Evolutionary conservation across 2,329 filamentous ascomycete genomes (phyloP).

Genomic region (Arthrobotrys entomopaga): DNA sequence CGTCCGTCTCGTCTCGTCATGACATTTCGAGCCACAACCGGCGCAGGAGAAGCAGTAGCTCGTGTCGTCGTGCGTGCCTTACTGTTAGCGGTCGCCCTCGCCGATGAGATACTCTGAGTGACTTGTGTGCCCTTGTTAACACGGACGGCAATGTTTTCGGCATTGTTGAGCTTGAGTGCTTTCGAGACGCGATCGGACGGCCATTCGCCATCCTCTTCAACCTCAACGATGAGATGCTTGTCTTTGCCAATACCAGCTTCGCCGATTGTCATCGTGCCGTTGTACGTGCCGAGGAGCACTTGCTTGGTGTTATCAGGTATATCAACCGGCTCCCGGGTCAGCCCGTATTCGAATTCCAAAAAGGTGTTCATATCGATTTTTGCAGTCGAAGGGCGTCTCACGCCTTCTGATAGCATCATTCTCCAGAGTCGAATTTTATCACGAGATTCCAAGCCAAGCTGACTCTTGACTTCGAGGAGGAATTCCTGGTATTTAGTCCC

Average conservation of each 20-base stretch:
- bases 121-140: conserved; percentile 56
- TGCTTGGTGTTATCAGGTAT: conserved; percentile 59
- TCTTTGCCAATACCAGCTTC: conserved; percentile 60
- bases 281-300: conserved; percentile 71
- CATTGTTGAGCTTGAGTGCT: conserved; percentile 53
- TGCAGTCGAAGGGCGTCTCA: conserved; percentile 64
- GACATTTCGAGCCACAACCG: conserved; percentile 71
- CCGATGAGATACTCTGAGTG: conserved; percentile 53
- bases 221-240: conserved; percentile 53
- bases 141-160: conserved; percentile 44
- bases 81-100: conserved; percentile 27
- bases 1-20: conserved; percentile 78
- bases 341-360: conserved; percentile 57
- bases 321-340: conserved; percentile 61
- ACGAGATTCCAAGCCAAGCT: conserved; percentile 73
- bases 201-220: conserved; percentile 52
- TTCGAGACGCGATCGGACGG: conserved; percentile 54
- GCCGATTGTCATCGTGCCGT: conserved; percentile 61
- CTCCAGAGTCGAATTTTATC: conserved; percentile 82
- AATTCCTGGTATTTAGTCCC: conserved; percentile 78
- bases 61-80: conserved; percentile 59
- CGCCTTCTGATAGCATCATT: conserved; percentile 64
- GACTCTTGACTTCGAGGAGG: conserved; percentile 76
- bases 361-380: conserved; percentile 58
- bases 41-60: conserved; percentile 72